Evolutionary conservation across 2,329 filamentous ascomycete genomes (phyloP).

Genomic region (Aspergillus neoniger): DNA sequence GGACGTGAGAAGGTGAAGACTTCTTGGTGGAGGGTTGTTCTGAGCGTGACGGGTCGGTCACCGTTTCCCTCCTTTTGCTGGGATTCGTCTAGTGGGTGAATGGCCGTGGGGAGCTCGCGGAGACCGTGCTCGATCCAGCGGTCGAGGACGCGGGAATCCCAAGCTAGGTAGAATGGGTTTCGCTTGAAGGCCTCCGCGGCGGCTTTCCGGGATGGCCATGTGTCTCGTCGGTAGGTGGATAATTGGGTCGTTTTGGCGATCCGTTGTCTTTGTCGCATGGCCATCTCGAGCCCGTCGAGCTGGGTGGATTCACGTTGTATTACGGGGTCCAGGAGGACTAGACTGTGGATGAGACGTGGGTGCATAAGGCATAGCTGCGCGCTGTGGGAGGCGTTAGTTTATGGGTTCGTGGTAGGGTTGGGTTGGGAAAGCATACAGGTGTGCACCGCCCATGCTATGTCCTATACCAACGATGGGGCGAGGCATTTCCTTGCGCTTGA

Average conservation of each 20-base stretch:
- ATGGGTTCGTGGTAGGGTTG: slow-evolving; percentile 4
- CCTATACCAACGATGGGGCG: slow-evolving; percentile 81
- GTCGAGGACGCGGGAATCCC: slow-evolving; percentile 79
- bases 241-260: slow-evolving; percentile 48
- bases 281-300: slow-evolving; percentile 29
- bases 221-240: slow-evolving; percentile 73
- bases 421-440: slow-evolving; percentile 51
- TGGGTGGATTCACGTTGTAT: slow-evolving; percentile 57
- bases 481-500: slow-evolving; percentile 75
- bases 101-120: slow-evolving; percentile 68
- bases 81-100: slow-evolving; percentile 33
- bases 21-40: slow-evolving; percentile 85
- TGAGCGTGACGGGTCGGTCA: slow-evolving; percentile 62
- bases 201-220: slow-evolving; percentile 74
- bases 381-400: slow-evolving; percentile 24
- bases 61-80: slow-evolving; percentile 11
- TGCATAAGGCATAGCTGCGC: slow-evolving; percentile 72
- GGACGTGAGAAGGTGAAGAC: slow-evolving; percentile 58
- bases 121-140: slow-evolving; percentile 73
- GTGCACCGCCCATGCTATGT: slow-evolving; percentile 82
- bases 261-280: slow-evolving; percentile 23
- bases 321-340: slow-evolving; percentile 84
- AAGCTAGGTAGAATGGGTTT: slow-evolving; percentile 75
- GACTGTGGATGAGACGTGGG: slow-evolving; percentile 73
- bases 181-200: slow-evolving; percentile 68